Conservation (phyloP, 169 alveolate species). For the Eimeria necatrix region DNA sequence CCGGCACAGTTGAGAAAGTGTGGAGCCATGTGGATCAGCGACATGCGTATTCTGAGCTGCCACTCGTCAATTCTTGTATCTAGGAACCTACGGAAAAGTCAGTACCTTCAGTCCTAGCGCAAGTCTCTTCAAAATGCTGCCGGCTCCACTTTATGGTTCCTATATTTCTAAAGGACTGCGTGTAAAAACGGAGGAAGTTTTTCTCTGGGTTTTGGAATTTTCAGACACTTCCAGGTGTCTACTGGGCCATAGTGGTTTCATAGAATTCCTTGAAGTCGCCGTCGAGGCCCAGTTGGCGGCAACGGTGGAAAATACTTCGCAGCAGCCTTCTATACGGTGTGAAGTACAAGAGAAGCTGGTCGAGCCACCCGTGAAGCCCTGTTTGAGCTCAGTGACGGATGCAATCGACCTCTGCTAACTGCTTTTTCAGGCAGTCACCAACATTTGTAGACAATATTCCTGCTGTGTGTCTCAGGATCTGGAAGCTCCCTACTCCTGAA, state of each 20-base stretch:
- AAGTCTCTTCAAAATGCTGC: background rate
- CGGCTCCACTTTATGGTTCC: no score
- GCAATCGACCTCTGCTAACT: no score
- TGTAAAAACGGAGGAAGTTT: background rate
- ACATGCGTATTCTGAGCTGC: slow-evolving; percentile 39
- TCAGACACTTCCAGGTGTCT: slow-evolving; percentile 72
- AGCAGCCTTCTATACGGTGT: slow-evolving; percentile 62
- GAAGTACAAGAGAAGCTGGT: background rate
- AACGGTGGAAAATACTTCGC: slow-evolving; percentile 76
- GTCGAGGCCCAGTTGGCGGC: slow-evolving; percentile 73
- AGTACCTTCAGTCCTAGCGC: background rate
- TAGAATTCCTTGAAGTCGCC: slow-evolving; percentile 75
- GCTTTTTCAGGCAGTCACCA: no score
- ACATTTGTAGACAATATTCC: no score
- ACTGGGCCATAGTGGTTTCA: slow-evolving; percentile 73
- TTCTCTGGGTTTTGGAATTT: background rate
- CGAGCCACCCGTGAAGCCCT: background rate
- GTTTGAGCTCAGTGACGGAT: no score
- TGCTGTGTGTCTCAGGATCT: slow-evolving; percentile 22
- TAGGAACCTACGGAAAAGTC: slow-evolving; percentile 39
- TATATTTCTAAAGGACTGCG: background rate
- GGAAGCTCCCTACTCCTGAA: slow-evolving; percentile 57
- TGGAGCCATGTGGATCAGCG: slow-evolving; percentile 64
- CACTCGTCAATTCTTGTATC: slow-evolving; percentile 39
- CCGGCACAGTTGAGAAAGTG: slow-evolving; percentile 58